These are phyloP conservation scores for Trametes coccinea DNA, from an alignment of 768 basidiomycete species.

Conservation along the genomic window DNA sequence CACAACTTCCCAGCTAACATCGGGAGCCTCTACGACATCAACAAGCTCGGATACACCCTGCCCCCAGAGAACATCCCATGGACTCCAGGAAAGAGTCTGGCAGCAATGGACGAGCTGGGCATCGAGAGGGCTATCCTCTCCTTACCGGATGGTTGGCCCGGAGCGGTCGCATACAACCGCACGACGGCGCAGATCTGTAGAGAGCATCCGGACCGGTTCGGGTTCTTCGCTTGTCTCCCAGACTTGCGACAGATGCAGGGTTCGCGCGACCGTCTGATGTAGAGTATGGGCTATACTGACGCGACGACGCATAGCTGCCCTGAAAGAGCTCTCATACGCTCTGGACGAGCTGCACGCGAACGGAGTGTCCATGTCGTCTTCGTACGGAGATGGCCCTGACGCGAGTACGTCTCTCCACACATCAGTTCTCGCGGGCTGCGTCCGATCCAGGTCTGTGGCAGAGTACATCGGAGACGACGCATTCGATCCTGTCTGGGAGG, in stretches of 20 bases:
- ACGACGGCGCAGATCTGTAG: slow-evolving; percentile 48
- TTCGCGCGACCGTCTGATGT: not conserved
- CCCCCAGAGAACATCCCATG: slow-evolving; percentile 66
- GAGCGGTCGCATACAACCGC: slow-evolving; percentile 44
- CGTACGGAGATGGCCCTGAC: slow-evolving; percentile 54
- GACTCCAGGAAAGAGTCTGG: slow-evolving; percentile 54
- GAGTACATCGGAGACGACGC: slow-evolving; percentile 65
- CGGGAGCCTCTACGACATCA: slow-evolving; percentile 43
- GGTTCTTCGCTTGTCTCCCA: slow-evolving; percentile 68
- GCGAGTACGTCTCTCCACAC: slow-evolving; percentile 45
- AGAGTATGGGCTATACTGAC: not conserved
- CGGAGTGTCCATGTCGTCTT: slow-evolving; percentile 66
- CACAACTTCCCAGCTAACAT: slow-evolving; percentile 65
- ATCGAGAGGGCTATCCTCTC: slow-evolving; percentile 66
- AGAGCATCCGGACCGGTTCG: slow-evolving; percentile 55
- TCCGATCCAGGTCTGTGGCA: slow-evolving; percentile 25
- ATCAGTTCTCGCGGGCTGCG: not conserved
- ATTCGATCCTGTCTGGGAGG: slow-evolving; percentile 68
- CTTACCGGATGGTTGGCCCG: slow-evolving; percentile 53
- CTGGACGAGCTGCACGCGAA: slow-evolving; percentile 62
- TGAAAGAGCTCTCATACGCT: slow-evolving; percentile 59
- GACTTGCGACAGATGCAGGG: slow-evolving; percentile 19
- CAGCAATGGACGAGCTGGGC: slow-evolving; percentile 57
- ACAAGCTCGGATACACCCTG: slow-evolving; percentile 57
- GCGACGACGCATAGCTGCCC: slow-evolving; percentile 42